These are phyloP conservation scores for Umbelopsis sp. DNA, from an alignment of 192 early-diverging fungal genomes.

Conservation along the genomic window DNA sequence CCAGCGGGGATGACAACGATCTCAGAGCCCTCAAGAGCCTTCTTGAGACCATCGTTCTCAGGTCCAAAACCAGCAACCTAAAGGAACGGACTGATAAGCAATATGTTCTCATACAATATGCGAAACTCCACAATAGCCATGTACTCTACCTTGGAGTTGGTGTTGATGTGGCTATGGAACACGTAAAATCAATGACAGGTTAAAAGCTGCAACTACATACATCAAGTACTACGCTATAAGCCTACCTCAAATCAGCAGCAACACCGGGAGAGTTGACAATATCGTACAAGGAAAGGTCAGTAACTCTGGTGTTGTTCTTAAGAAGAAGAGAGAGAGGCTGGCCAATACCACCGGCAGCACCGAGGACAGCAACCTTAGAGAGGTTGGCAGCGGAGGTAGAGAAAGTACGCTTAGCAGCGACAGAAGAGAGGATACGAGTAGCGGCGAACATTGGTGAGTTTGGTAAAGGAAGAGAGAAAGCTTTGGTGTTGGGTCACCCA, in stretches of 20 bases:
- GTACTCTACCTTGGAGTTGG: constrained; percentile 63
- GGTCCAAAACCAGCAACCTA: constrained; percentile 51
- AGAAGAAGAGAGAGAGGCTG: constrained; percentile 94
- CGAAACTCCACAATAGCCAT: background rate
- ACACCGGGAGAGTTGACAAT: constrained; percentile 98
- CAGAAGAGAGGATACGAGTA: constrained; percentile 22
- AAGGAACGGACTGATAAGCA: background rate
- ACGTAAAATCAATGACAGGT: background rate
- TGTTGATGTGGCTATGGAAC: constrained; percentile 76
- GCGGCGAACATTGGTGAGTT: constrained; percentile 29
- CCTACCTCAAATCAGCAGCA: constrained; percentile 80
- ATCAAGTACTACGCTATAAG: background rate
- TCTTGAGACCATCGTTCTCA: constrained; percentile 49
- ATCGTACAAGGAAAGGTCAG: constrained; percentile 90
- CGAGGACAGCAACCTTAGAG: constrained; percentile 60
- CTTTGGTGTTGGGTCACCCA: background rate
- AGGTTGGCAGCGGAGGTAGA: constrained; percentile 45
- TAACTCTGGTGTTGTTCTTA: constrained; percentile 86
- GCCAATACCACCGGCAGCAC: constrained; percentile 94
- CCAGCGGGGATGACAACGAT: constrained; percentile 94
- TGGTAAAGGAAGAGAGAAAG: constrained; percentile 14
- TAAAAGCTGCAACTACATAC: background rate
- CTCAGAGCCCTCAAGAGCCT: constrained; percentile 48
- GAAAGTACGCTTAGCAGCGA: constrained; percentile 35
- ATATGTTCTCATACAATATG: background rate